Conservation (phyloP, 1,139 yeast species). For the Hansenula lynferdii region DNA sequence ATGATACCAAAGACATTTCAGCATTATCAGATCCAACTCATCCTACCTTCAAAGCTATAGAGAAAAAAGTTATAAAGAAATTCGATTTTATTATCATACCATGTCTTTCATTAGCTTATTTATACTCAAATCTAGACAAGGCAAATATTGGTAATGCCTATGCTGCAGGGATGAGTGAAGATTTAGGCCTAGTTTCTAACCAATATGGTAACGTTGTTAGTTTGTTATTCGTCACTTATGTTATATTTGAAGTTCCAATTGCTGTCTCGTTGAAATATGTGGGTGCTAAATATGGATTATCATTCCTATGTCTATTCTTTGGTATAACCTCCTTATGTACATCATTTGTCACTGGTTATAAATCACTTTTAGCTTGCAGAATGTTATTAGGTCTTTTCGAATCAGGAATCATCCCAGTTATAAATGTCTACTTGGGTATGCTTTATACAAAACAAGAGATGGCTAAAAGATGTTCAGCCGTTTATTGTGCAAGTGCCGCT, state of each 20-base stretch:
- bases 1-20: neutral
- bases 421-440: conserved; percentile 35
- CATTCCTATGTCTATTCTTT: conserved; percentile 34
- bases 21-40: neutral
- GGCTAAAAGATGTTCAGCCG: conserved; percentile 37
- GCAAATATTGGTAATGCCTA: conserved; percentile 59
- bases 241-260: conserved; percentile 49
- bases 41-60: conserved; percentile 24
- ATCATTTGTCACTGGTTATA: conserved; percentile 39
- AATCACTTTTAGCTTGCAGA: conserved; percentile 41
- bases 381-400: conserved; percentile 49
- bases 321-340: conserved; percentile 50
- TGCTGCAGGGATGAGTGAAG: conserved; percentile 50
- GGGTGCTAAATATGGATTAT: conserved; percentile 25
- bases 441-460: conserved; percentile 37
- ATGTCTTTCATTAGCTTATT: conserved; percentile 46
- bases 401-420: conserved; percentile 49
- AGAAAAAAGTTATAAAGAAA: conserved; percentile 38
- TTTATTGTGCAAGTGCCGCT: conserved; percentile 37
- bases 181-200: conserved; percentile 40
- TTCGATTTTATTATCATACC: conserved; percentile 50
- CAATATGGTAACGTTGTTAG: conserved; percentile 51
- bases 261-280: conserved; percentile 33
- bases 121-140: conserved; percentile 52
- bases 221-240: conserved; percentile 52